Conservation (phyloP, 2,329 filamentous ascomycete genomes). For the Magnaporthiopsis incrustans region DNA sequence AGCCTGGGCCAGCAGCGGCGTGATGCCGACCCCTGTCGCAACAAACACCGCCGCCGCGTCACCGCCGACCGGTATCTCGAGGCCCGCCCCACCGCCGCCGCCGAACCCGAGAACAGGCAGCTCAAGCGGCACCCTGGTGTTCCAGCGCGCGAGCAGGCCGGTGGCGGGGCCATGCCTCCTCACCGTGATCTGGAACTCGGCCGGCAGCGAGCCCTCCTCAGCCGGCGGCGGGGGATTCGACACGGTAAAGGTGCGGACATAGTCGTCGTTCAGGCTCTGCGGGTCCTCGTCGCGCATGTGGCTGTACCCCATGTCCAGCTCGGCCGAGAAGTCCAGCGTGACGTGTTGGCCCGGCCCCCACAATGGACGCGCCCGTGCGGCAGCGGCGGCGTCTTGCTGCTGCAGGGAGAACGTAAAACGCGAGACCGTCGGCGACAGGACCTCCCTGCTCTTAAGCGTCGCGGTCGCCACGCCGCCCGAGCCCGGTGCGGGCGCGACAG, state of each 20-base stretch:
- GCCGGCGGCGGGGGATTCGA: slow-evolving; percentile 46
- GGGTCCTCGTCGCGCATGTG: slow-evolving; percentile 84
- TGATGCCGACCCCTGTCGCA: slow-evolving; percentile 76
- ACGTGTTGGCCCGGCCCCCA: slow-evolving; percentile 72
- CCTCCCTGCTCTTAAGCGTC: slow-evolving; percentile 47
- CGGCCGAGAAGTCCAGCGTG: slow-evolving; percentile 61
- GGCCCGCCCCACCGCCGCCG: slow-evolving; percentile 33
- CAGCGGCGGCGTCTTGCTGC: slow-evolving; percentile 2
- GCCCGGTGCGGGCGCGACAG: neutral
- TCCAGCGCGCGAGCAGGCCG: slow-evolving; percentile 51
- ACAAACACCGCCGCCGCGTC: slow-evolving; percentile 47
- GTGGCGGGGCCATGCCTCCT: slow-evolving; percentile 64
- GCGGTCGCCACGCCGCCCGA: slow-evolving; percentile 30
- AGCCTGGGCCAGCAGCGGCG: slow-evolving; percentile 68
- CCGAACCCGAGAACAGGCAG: slow-evolving; percentile 66
- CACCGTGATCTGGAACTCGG: slow-evolving; percentile 71
- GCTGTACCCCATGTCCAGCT: slow-evolving; percentile 65
- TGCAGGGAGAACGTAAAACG: slow-evolving; percentile 48
- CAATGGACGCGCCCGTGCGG: slow-evolving; percentile 15
- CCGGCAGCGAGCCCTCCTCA: slow-evolving; percentile 12
- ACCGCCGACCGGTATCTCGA: slow-evolving; percentile 24
- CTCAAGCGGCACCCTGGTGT: slow-evolving; percentile 46
- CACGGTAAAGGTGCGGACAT: slow-evolving; percentile 74
- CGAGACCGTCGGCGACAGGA: slow-evolving; percentile 58
- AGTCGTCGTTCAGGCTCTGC: slow-evolving; percentile 75